Base-by-base conservation (phyloP, 805 yeast genomes). In the Pichia cabralensis region DNA sequence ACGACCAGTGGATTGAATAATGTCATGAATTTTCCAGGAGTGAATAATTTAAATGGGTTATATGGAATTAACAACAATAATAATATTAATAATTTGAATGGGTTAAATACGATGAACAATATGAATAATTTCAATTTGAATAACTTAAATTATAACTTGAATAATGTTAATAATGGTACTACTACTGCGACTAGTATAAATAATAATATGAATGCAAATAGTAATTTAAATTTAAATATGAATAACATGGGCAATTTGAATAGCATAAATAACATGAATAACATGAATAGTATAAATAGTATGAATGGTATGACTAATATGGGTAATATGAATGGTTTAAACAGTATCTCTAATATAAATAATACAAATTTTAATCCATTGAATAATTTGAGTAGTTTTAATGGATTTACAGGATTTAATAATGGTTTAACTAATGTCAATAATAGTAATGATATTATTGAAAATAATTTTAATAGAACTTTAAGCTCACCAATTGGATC, bases 401-500 rank as follows among this genome's bases (percentile, higher is more conserved):
- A 31, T 26, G 35, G 35, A 31, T 31, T 31, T n/a, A n/a, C n/a
- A n/a, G n/a, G n/a, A n/a, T n/a, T n/a, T n/a, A n/a, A n/a, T n/a
- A n/a, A n/a, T n/a, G n/a, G n/a, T n/a, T n/a, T n/a, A n/a, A n/a
- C n/a, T n/a, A n/a, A n/a, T n/a, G n/a, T n/a, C n/a, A n/a, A n/a
- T n/a, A n/a, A n/a, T n/a, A n/a, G n/a, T n/a, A n/a, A n/a, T n/a
- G n/a, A n/a, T n/a, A n/a, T n/a, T n/a, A n/a, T n/a, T n/a, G n/a
- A n/a, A 18, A 33, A 21, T 27, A 22, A 22, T 24, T 20, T 34
- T 11, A 22, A 28, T 13, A 24, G 33, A 23, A 29, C 33, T 5
- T 24, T 34, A 16, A 34, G 33, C 24, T 34, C 37, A 13, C 37
- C 37, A 12, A 25, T 28, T n/a, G 20, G 28, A 13, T 24, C 37